phyloP scores from a whole-genome alignment of 805 yeast genomes.

The Zygoascus tannicola region DNA sequence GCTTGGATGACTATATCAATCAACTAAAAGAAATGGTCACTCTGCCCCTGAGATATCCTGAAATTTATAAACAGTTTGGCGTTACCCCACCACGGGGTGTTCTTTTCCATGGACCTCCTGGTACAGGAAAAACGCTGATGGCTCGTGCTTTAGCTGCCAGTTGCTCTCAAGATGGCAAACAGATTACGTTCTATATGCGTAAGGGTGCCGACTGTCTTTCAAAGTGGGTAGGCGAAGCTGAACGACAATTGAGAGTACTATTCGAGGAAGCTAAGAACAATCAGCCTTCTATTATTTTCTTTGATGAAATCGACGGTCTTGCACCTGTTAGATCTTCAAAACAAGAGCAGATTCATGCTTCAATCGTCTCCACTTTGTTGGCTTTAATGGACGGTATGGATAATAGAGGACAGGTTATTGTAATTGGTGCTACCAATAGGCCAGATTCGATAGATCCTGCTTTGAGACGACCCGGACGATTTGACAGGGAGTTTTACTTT shows the following conservation, averaged over 20 bases:
- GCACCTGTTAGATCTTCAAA: conserved; percentile 97
- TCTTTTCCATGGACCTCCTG: conserved; percentile 97
- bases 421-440: conserved; percentile 95
- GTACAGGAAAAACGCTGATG: conserved; percentile 97
- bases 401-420: conserved; percentile 94
- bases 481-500: conserved; percentile 93
- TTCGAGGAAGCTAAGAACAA: conserved; percentile 95
- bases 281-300: conserved; percentile 92
- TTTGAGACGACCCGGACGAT: conserved; percentile 90
- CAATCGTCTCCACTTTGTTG: conserved; percentile 87
- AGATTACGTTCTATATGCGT: conserved; percentile 94
- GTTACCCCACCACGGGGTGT: conserved; percentile 98
- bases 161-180: conserved; percentile 73
- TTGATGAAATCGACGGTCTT: conserved; percentile 95
- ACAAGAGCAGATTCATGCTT: conserved; percentile 97
- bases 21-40: conserved; percentile 97
- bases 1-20: conserved; percentile 79
- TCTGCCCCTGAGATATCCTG: conserved; percentile 86
- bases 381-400: conserved; percentile 99
- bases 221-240: conserved; percentile 99
- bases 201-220: conserved; percentile 96
- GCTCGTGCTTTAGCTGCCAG: conserved; percentile 96
- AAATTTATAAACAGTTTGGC: conserved; percentile 76
- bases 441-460: conserved; percentile 99
- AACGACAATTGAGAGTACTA: conserved; percentile 77